Percentiles rank a stretch among this genome's conserved stretches.
These are phyloP conservation scores for Pyrus hybrid DNA, from an alignment of 331 rosid species.

Conservation along the genomic window DNA sequence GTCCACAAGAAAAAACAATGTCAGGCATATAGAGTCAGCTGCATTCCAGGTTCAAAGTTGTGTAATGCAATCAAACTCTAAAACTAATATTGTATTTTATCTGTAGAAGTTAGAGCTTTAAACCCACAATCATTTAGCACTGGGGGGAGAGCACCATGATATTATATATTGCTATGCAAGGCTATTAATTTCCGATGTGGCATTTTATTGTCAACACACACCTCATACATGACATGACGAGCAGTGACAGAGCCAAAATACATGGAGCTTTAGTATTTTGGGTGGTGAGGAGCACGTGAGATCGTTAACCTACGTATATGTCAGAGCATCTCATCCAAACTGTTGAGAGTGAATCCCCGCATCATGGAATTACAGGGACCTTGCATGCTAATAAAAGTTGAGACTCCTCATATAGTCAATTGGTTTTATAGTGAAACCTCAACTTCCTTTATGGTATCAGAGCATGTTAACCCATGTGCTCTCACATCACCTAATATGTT, in stretches of 20 bases:
- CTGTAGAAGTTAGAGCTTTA: not conserved
- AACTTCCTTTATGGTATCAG: not conserved
- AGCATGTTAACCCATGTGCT: not conserved
- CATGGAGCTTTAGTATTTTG: not conserved
- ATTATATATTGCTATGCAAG: not conserved
- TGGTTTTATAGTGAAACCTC: not conserved
- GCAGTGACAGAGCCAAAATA: not conserved
- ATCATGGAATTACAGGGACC: not conserved
- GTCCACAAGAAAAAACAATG: conserved; percentile 2
- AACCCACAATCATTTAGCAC: not conserved
- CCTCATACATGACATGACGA: not conserved
- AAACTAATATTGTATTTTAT: not conserved
- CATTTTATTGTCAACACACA: not conserved
- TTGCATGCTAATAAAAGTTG: not conserved
- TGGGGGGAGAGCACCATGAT: not conserved
- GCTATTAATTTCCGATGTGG: not conserved
- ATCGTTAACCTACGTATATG: not conserved
- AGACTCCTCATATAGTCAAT: not conserved
- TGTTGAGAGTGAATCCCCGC: not conserved
- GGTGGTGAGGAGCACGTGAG: not conserved
- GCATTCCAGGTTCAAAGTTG: not conserved
- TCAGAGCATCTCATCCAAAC: not conserved
- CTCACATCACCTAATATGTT: not conserved
- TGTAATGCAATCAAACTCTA: not conserved
- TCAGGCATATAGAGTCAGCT: not conserved